Evolutionary conservation across 345 rosid species (phyloP).

Genomic region (Cardamine resedifolia): DNA sequence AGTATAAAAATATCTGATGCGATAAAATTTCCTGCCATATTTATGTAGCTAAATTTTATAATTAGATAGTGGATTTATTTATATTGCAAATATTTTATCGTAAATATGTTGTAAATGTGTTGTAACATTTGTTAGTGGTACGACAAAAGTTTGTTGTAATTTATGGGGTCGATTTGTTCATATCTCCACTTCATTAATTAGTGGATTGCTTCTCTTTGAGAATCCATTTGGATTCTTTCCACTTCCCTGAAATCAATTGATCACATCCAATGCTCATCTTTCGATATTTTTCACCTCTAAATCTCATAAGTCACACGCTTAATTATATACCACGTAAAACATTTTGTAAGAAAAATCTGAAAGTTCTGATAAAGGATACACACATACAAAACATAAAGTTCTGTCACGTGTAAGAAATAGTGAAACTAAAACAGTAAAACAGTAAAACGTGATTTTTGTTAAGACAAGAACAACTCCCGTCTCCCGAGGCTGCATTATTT

Average conservation of each 20-base stretch:
- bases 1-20: background rate
- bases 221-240: too few species aligned
- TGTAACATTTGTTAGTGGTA: background rate
- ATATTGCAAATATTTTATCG: background rate
- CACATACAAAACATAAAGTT: background rate
- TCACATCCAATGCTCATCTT: too few species aligned
- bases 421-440: background rate
- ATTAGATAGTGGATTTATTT: background rate
- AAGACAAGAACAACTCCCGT: background rate
- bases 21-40: background rate
- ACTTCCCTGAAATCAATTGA: too few species aligned
- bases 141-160: too few species aligned
- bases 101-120: background rate
- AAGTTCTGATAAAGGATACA: background rate
- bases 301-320: too few species aligned
- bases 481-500: constrained; percentile 28
- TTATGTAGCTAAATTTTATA: too few species aligned
- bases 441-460: too few species aligned
- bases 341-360: background rate
- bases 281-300: too few species aligned
- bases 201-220: too few species aligned
- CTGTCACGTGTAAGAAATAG: constrained; percentile 3
- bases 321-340: background rate
- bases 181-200: too few species aligned
- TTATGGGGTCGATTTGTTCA: too few species aligned